Evolutionary conservation across 169 alveolate genomes (phyloP).

Genomic region (Theileria luwenshuni): DNA sequence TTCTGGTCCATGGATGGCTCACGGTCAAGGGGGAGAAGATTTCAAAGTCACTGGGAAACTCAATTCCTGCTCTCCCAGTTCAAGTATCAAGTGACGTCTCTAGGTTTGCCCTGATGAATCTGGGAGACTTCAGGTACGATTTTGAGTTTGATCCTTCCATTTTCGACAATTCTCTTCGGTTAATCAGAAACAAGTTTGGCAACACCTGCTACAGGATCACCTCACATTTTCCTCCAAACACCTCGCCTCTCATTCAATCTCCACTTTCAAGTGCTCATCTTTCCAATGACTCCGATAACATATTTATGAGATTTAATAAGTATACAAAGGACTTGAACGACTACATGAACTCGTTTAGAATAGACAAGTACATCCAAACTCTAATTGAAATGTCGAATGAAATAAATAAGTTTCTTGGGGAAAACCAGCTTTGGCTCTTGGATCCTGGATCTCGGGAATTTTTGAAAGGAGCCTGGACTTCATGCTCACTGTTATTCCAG

Average conservation of each 20-base stretch:
- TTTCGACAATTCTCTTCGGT: constrained; percentile 7
- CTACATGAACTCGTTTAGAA: constrained; percentile 14
- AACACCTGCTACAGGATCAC: constrained; percentile 47
- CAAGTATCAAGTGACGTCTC: constrained; percentile 33
- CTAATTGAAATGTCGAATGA: constrained; percentile 25
- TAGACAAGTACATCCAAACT: constrained; percentile 37
- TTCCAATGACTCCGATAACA: neutral
- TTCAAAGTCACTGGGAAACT: constrained; percentile 88
- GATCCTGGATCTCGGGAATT: constrained; percentile 12
- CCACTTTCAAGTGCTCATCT: neutral
- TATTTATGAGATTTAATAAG: neutral
- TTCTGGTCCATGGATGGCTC: constrained; percentile 88
- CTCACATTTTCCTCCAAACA: constrained; percentile 13
- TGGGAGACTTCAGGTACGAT: constrained; percentile 61
- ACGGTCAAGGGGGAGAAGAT: constrained; percentile 80
- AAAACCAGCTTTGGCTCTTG: constrained; percentile 35
- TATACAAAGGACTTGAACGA: neutral
- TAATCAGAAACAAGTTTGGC: constrained; percentile 52
- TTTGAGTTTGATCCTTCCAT: constrained; percentile 18
- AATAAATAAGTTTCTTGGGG: constrained; percentile 42
- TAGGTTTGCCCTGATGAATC: constrained; percentile 54
- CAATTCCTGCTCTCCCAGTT: constrained; percentile 37
- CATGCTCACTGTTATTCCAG: constrained; percentile 22
- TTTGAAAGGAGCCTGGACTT: neutral
- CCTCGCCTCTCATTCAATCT: neutral